Percentiles rank a stretch among this genome's conserved stretches.
These are phyloP conservation scores for Canariomyces notabilis DNA, from an alignment of 2,329 filamentous ascomycete species.

Conservation along the genomic window DNA sequence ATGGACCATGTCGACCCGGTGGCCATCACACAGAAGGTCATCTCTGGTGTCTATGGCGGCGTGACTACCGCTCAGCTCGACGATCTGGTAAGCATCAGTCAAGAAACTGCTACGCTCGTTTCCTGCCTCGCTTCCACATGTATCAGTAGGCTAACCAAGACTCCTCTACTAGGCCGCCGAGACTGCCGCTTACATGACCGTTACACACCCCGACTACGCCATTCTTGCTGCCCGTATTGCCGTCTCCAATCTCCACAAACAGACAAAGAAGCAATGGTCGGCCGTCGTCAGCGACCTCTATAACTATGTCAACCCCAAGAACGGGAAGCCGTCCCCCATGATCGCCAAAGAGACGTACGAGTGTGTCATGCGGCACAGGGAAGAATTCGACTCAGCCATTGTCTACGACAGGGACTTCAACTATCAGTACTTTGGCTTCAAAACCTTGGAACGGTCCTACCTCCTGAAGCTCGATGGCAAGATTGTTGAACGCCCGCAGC, in stretches of 20 bases:
- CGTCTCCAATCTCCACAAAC: conserved; percentile 99
- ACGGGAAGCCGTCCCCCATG: conserved; percentile 79
- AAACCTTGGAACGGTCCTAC: conserved; percentile 96
- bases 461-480: conserved; percentile 92
- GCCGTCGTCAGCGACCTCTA: conserved; percentile 88
- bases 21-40: conserved; percentile 98
- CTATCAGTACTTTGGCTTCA: conserved; percentile 99
- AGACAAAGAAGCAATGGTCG: conserved; percentile 99
- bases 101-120: neutral
- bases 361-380: conserved; percentile 89
- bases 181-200: conserved; percentile 99
- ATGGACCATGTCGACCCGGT: conserved; percentile 92
- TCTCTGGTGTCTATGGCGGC: conserved; percentile 97
- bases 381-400: conserved; percentile 97
- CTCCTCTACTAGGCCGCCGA: conserved; percentile 70
- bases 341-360: conserved; percentile 89
- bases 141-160: conserved; percentile 5
- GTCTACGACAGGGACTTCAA: conserved; percentile 99
- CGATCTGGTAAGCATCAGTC: conserved; percentile 68
- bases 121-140: neutral
- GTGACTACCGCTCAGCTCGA: conserved; percentile 95
- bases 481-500: conserved; percentile 93
- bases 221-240: conserved; percentile 97
- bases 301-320: conserved; percentile 94
- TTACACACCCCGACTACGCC: conserved; percentile 97